Conservation (phyloP, 2,329 filamentous ascomycete species). For the Zymoseptoria tritici region DNA sequence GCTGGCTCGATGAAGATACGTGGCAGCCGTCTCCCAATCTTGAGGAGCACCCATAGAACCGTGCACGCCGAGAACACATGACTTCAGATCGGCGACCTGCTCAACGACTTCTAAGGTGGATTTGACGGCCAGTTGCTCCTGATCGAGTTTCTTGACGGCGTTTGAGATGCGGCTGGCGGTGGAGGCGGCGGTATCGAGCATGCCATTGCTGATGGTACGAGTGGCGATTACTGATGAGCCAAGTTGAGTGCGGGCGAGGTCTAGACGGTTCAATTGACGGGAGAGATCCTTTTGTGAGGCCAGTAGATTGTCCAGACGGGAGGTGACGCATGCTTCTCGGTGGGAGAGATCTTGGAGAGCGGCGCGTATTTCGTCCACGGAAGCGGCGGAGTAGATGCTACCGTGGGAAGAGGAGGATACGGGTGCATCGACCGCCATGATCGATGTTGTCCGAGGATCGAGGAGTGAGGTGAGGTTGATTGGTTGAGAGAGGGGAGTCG, state of each 20-base stretch:
- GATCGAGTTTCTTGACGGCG: slow-evolving; percentile 78
- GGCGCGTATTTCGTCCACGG: slow-evolving; percentile 70
- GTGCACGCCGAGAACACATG: slow-evolving; percentile 87
- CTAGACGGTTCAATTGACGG: slow-evolving; percentile 77
- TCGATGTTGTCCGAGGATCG: not conserved
- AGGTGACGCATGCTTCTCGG: slow-evolving; percentile 67
- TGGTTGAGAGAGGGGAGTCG: not conserved
- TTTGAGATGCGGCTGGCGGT: slow-evolving; percentile 80
- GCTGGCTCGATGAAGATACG: slow-evolving; percentile 75
- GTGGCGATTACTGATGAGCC: slow-evolving; percentile 80
- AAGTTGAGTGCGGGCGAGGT: slow-evolving; percentile 80
- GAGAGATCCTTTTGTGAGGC: slow-evolving; percentile 79
- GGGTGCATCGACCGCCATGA: not conserved
- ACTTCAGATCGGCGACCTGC: slow-evolving; percentile 93
- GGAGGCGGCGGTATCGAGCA: slow-evolving; percentile 77
- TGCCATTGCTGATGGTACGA: slow-evolving; percentile 76
- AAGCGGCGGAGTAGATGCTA: slow-evolving; percentile 60
- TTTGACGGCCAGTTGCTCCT: slow-evolving; percentile 86
- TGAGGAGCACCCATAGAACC: slow-evolving; percentile 96
- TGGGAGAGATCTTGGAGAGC: slow-evolving; percentile 67
- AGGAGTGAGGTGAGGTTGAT: not conserved
- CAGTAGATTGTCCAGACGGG: slow-evolving; percentile 67
- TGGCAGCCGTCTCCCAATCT: slow-evolving; percentile 95
- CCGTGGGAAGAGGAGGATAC: not conserved
- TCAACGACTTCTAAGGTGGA: slow-evolving; percentile 87